Evolutionary conservation across 371 early-diverging fungal species (phyloP).

Genomic region (Actinomucor elegans): DNA sequence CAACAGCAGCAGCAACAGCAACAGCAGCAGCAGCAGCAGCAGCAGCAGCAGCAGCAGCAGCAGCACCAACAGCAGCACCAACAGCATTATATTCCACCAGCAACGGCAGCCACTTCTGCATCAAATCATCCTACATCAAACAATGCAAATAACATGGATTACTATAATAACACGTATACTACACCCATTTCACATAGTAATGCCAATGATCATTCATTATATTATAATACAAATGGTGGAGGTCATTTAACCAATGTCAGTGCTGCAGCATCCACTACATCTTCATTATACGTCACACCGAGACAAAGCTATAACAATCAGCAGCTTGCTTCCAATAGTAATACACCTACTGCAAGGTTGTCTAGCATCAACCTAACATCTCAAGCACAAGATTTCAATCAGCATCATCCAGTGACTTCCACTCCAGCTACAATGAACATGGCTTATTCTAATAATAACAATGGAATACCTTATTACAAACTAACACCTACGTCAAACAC

Average conservation of each 20-base stretch:
- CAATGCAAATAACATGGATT: neutral
- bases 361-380: slow-evolving; percentile 5
- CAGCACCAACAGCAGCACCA: slow-evolving; percentile 2
- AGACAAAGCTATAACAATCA: no score
- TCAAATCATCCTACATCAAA: neutral
- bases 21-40: slow-evolving; percentile 9
- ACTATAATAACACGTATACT: no score
- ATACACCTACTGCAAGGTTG: neutral
- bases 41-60: slow-evolving; percentile 3
- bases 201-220: no score
- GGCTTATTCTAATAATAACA: neutral
- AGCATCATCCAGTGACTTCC: no score
- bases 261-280: no score
- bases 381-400: slow-evolving; percentile 9
- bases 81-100: neutral
- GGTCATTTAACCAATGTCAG: no score
- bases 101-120: neutral
- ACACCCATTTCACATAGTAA: no score
- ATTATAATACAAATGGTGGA: no score
- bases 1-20: slow-evolving; percentile 15
- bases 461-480: slow-evolving; percentile 3
- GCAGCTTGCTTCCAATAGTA: neutral
- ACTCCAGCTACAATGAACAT: neutral
- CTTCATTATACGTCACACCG: no score
- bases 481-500: slow-evolving; percentile 4